Base-by-base conservation (phyloP, 2,329 filamentous ascomycete genomes). In the Phaeosphaeria sp. region DNA sequence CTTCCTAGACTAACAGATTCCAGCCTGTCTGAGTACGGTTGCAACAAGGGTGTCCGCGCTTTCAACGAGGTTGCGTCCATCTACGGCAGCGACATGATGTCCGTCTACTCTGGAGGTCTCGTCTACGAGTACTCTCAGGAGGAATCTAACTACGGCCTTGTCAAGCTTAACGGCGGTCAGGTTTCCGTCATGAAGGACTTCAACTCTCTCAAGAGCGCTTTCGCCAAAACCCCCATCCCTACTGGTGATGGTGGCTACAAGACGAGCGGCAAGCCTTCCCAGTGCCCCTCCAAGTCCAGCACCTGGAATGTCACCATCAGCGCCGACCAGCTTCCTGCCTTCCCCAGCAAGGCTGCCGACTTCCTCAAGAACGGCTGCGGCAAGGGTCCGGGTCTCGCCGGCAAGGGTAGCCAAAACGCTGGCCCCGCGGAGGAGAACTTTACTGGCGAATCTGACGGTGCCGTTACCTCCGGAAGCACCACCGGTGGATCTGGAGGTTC, bases 71-170 rank as follows among this genome's bases (percentile, higher is more conserved):
- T 97, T 52, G 78, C 79, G 48, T 84, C 93, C 46, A 84, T 99
- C 56, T 98, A 97, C 89, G 86, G 82, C 79, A 79, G 78, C 20
- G 77, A 97, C 59, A 98, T 98, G 94, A 93, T 90, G 7, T 68
- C 78, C 18, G 93, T 97, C 71, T 98, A 97, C 86, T 97, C 93
- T 42, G 95, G 95, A 71, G 95, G 95, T 77, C 86, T 99, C 41
- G 91, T 97, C 78, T 99, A 97, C 81, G 93, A 98, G 80, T 99
- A 97, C 83, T 89, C 90, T 10, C 81, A 90, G 72, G 83, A 84
- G 60, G 92, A 67, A 9, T 71, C 89, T 80, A 84, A 89, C 46
- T 98, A 88, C 78, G 65, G 93, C 64, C 89, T 96, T 58, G 92
- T 93, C 73, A 80, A 86, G 56, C 82, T 95, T 72, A 72, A 78